Evolutionary conservation across 2,329 filamentous ascomycete species (phyloP).

Genomic region (Venturia nashicola): DNA sequence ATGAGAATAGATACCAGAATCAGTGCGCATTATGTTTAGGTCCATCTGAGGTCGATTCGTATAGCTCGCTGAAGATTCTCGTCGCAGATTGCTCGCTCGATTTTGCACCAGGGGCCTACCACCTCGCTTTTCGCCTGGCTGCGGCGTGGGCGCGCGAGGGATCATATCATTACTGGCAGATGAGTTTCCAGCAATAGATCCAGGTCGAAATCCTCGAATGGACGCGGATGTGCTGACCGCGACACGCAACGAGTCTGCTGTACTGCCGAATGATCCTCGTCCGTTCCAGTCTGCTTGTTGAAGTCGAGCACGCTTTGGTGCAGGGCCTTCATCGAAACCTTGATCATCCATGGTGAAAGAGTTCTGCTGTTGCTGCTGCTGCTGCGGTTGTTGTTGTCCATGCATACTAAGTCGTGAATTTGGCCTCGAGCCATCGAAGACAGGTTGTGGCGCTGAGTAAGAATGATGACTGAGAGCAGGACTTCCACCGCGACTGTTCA

Average conservation of each 20-base stretch:
- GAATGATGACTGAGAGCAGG: slow-evolving; percentile 31
- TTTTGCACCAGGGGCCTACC: slow-evolving; percentile 18
- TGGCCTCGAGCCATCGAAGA: slow-evolving; percentile 21
- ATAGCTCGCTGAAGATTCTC: slow-evolving; percentile 44
- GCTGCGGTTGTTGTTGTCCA: slow-evolving; percentile 12
- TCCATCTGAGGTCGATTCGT: slow-evolving; percentile 18
- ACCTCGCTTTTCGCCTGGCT: slow-evolving; percentile 40
- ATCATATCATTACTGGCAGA: slow-evolving; percentile 40
- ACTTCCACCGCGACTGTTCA: slow-evolving; percentile 31
- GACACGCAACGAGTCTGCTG: slow-evolving; percentile 72
- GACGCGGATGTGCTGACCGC: slow-evolving; percentile 83
- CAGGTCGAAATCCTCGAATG: slow-evolving; percentile 69
- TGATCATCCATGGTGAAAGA: slow-evolving; percentile 14
- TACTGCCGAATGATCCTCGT: slow-evolving; percentile 57
- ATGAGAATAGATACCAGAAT: slow-evolving; percentile 30
- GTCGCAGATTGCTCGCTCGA: slow-evolving; percentile 42
- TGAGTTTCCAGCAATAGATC: slow-evolving; percentile 34
- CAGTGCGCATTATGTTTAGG: slow-evolving; percentile 21
- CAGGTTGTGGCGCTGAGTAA: slow-evolving; percentile 19
- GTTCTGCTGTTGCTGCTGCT: slow-evolving; percentile 14
- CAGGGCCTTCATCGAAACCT: slow-evolving; percentile 37
- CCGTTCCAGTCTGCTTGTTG: slow-evolving; percentile 62
- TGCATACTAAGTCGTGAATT: slow-evolving; percentile 26
- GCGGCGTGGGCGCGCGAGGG: slow-evolving; percentile 67
- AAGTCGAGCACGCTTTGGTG: slow-evolving; percentile 69